A percentile compares a stretch with the other conserved stretches of the same genome.
Conservation (phyloP, 495 filamentous ascomycete genomes). For the Penicillium coprophilum region DNA sequence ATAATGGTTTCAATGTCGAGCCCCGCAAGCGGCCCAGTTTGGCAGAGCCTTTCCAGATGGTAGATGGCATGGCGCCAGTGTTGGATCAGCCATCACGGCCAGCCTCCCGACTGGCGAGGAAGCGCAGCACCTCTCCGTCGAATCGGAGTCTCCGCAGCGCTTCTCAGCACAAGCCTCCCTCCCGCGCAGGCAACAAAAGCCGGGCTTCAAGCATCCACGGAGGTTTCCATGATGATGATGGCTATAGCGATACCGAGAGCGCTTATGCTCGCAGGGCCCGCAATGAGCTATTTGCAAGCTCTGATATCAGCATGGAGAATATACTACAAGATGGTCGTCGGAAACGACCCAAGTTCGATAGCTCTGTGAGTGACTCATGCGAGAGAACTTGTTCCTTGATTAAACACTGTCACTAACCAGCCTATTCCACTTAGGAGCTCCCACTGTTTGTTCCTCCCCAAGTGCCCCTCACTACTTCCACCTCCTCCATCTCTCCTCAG, state of each 20-base stretch:
- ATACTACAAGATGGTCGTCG: slow-evolving; percentile 95
- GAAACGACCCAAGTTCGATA: slow-evolving; percentile 96
- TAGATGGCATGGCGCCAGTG: slow-evolving; percentile 46
- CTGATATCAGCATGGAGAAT: slow-evolving; percentile 95
- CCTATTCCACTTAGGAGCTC: slow-evolving; percentile 65
- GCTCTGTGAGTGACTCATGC: slow-evolving; percentile 68
- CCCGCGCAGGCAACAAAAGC: slow-evolving; percentile 65
- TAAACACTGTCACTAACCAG: slow-evolving; percentile 8
- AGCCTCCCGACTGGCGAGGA: slow-evolving; percentile 63
- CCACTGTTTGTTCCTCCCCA: slow-evolving; percentile 93
- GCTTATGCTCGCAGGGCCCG: slow-evolving; percentile 71
- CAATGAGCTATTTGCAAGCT: slow-evolving; percentile 81
- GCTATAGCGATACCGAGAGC: slow-evolving; percentile 79
- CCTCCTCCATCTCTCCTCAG: slow-evolving; percentile 89
- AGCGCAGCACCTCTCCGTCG: slow-evolving; percentile 82
- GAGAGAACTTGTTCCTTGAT: slow-evolving; percentile 6
- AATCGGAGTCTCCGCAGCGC: slow-evolving; percentile 74
- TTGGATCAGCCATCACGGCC: slow-evolving; percentile 64
- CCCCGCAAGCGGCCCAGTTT: slow-evolving; percentile 49
- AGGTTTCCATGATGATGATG: slow-evolving; percentile 63
- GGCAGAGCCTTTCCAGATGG: slow-evolving; percentile 59
- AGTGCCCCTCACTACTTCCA: slow-evolving; percentile 82
- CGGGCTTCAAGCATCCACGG: slow-evolving; percentile 66
- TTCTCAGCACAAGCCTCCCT: slow-evolving; percentile 71
- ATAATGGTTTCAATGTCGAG: slow-evolving; percentile 41